Percentiles rank a stretch among this genome's conserved stretches.
These are phyloP conservation scores for Trametes polyzona DNA, from an alignment of 1,284 basidiomycete genomes.

Conservation along the genomic window DNA sequence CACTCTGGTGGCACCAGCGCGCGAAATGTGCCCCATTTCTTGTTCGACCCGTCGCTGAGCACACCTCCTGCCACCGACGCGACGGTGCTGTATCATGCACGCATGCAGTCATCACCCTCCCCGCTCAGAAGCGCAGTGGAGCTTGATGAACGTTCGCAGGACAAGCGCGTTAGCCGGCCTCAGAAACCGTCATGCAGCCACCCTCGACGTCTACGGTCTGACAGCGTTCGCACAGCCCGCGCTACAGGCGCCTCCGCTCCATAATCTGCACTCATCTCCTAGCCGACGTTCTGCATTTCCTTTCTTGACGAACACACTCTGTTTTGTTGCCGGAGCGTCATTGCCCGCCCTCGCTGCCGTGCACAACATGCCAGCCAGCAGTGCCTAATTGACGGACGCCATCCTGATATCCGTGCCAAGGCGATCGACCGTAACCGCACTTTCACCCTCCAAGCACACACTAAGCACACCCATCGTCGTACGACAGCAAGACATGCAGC, in stretches of 20 bases:
- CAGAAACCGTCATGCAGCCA: not conserved
- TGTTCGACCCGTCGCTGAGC: no score
- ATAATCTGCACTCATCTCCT: conserved; percentile 1
- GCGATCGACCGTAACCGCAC: not conserved
- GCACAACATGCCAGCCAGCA: no score
- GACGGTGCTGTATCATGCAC: not conserved
- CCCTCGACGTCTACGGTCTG: not conserved
- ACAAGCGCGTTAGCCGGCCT: conserved; percentile 7
- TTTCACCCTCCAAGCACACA: not conserved
- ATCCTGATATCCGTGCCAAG: conserved; percentile 1
- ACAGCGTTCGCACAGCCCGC: no score
- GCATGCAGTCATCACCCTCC: conserved; percentile 13
- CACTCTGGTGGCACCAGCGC: not conserved
- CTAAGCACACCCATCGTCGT: not conserved
- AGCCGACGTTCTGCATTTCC: not conserved
- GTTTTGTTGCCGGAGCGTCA: not conserved
- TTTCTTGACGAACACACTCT: not conserved
- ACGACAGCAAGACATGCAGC: not conserved
- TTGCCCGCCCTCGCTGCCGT: not conserved
- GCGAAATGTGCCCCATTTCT: conserved; percentile 9
- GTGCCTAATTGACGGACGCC: not conserved
- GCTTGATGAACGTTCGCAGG: conserved; percentile 7
- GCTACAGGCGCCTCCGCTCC: not conserved
- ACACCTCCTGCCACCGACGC: no score
- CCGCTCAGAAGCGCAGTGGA: conserved; percentile 1